These are phyloP conservation scores for Haplosporangium gracile DNA, from an alignment of 192 early-diverging fungal species.

Conservation along the genomic window DNA sequence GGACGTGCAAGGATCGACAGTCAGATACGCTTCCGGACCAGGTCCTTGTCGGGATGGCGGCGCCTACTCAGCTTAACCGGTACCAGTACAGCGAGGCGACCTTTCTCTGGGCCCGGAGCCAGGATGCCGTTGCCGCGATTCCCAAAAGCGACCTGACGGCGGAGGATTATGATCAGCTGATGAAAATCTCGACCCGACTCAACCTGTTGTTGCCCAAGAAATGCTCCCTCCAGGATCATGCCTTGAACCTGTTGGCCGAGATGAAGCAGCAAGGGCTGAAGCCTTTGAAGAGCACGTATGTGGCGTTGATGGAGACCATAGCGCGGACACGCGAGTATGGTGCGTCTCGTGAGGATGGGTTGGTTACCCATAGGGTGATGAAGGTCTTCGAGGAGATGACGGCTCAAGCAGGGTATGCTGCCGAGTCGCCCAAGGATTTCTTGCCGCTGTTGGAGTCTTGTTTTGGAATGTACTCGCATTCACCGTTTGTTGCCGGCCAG, in stretches of 20 bases:
- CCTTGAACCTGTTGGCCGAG: background rate
- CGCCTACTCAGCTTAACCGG: slow-evolving; percentile 32
- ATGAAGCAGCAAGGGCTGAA: slow-evolving; percentile 30
- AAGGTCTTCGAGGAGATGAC: slow-evolving; percentile 45
- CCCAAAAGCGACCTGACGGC: slow-evolving; percentile 12
- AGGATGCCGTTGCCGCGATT: slow-evolving; percentile 11
- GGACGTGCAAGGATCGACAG: slow-evolving; percentile 28
- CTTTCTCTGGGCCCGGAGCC: slow-evolving; percentile 15
- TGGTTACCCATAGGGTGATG: slow-evolving; percentile 1
- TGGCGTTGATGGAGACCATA: slow-evolving; percentile 34
- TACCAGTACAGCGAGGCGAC: slow-evolving; percentile 23
- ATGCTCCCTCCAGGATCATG: slow-evolving; percentile 18
- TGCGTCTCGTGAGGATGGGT: slow-evolving; percentile 11
- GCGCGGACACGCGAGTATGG: slow-evolving; percentile 44
- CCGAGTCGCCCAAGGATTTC: slow-evolving; percentile 30
- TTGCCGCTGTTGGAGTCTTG: slow-evolving; percentile 36
- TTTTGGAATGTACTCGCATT: slow-evolving; percentile 41
- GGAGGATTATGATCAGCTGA: slow-evolving; percentile 37
- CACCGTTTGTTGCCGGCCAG: slow-evolving; percentile 37
- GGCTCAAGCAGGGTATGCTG: slow-evolving; percentile 11
- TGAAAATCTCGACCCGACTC: slow-evolving; percentile 24
- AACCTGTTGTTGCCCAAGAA: slow-evolving; percentile 28
- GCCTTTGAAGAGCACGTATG: slow-evolving; percentile 28
- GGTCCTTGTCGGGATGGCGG: slow-evolving; percentile 33
- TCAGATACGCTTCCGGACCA: slow-evolving; percentile 22